These are phyloP conservation scores for Xylariaceae sp. DNA, from an alignment of 2,329 filamentous ascomycete genomes.

Conservation along the genomic window DNA sequence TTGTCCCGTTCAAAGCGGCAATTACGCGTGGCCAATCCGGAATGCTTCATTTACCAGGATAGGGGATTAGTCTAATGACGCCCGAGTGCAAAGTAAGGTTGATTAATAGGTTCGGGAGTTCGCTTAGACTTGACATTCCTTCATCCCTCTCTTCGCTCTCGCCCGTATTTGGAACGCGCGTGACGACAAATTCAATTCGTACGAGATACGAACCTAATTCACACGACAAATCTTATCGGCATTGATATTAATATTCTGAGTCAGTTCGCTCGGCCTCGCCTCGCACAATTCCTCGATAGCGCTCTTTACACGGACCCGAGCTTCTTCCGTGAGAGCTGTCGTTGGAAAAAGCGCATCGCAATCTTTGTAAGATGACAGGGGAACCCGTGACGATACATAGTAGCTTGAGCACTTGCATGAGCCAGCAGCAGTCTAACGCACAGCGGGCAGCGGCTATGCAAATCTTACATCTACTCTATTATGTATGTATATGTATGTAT, in stretches of 20 bases:
- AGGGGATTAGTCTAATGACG: slow-evolving; percentile 9
- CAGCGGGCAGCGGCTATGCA: slow-evolving; percentile 43
- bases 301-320: slow-evolving; percentile 16
- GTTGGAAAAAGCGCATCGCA: slow-evolving; percentile 27
- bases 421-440: slow-evolving; percentile 40
- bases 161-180: slow-evolving; percentile 14
- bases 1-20: not conserved
- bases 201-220: slow-evolving; percentile 10
- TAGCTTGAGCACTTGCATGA: slow-evolving; percentile 41
- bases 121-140: slow-evolving; percentile 21
- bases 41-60: slow-evolving; percentile 7
- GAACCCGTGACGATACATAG: slow-evolving; percentile 28
- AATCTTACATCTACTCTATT: slow-evolving; percentile 37
- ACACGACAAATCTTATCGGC: slow-evolving; percentile 6
- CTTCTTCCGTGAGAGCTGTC: slow-evolving; percentile 28
- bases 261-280: slow-evolving; percentile 3
- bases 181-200: slow-evolving; percentile 15
- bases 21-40: not conserved
- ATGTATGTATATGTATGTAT: no score
- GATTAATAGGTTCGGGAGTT: slow-evolving; percentile 23
- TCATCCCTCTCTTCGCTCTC: slow-evolving; percentile 18
- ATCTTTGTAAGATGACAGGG: slow-evolving; percentile 31
- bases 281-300: not conserved
- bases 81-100: slow-evolving; percentile 18
- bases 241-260: slow-evolving; percentile 1